These are phyloP conservation scores for Ceratobasidium papillatum DNA, from an alignment of 1,284 basidiomycete species.

Conservation along the genomic window DNA sequence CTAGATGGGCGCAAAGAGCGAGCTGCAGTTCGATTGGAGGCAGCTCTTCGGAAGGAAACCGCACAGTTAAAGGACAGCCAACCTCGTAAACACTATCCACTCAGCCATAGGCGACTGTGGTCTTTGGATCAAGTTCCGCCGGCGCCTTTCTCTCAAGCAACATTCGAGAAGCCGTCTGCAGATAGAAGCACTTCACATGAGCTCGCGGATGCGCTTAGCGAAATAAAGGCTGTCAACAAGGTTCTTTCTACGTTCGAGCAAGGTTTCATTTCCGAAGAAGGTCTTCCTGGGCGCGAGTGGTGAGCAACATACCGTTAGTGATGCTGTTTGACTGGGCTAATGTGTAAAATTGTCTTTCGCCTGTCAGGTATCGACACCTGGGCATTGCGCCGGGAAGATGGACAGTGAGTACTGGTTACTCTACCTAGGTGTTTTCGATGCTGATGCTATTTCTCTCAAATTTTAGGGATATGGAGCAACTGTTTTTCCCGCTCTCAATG, in stretches of 20 bases:
- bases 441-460: constrained; percentile 7
- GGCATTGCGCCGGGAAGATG: constrained; percentile 27
- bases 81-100: not conserved
- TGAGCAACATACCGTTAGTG: not conserved
- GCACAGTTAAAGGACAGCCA: not conserved
- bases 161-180: not conserved
- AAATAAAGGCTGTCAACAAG: constrained; percentile 54
- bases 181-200: not conserved
- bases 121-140: not conserved
- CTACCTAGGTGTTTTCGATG: not conserved
- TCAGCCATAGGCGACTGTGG: not conserved
- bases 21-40: not conserved
- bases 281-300: constrained; percentile 69
- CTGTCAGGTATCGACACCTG: constrained; percentile 26
- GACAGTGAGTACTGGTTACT: not conserved
- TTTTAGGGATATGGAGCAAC: constrained; percentile 82
- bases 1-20: constrained; percentile 57
- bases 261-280: constrained; percentile 83
- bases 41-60: not conserved
- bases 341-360: not conserved
- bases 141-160: not conserved
- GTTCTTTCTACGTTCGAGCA: constrained; percentile 80
- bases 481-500: constrained; percentile 83
- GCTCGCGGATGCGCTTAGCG: not conserved
- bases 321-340: not conserved